Conservation (phyloP, 2,329 filamentous ascomycete species). For the Xylogone sp. region DNA sequence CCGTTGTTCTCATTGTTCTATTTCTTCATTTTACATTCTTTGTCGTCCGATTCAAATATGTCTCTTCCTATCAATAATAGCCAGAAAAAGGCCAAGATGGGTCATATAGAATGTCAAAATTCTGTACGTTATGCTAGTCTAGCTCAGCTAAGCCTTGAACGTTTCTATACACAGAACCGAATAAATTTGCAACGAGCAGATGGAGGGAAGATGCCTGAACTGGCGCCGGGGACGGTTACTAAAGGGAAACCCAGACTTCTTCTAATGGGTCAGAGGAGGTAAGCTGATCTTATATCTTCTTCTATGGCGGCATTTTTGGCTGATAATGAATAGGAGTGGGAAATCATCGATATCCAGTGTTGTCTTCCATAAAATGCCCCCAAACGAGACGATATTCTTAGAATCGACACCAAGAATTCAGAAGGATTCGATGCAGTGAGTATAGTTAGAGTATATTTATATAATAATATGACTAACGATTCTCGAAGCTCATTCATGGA, state of each 20-base stretch:
- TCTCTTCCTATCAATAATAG: slow-evolving; percentile 26
- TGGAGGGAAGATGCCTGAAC: slow-evolving; percentile 41
- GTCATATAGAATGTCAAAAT: slow-evolving; percentile 28
- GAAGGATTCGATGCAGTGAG: slow-evolving; percentile 92
- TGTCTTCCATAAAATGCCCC: slow-evolving; percentile 97
- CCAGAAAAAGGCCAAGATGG: slow-evolving; percentile 22
- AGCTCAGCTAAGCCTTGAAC: slow-evolving; percentile 61
- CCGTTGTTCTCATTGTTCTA: too few relatives aligned
- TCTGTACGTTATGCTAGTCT: slow-evolving; percentile 43
- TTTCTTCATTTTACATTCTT: too few relatives aligned
- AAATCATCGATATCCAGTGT: slow-evolving; percentile 99
- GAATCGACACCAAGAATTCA: slow-evolving; percentile 94
- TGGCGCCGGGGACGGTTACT: slow-evolving; percentile 40
- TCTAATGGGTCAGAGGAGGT: slow-evolving; percentile 95
- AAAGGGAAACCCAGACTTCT: slow-evolving; percentile 78
- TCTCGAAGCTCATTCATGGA: slow-evolving; percentile 88
- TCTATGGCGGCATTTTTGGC: too few relatives aligned
- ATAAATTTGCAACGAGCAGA: slow-evolving; percentile 44
- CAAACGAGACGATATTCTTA: slow-evolving; percentile 91
- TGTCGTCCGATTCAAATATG: slow-evolving; percentile 3
- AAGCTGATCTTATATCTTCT: too few relatives aligned
- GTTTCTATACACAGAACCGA: slow-evolving; percentile 58
- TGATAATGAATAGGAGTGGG: slow-evolving; percentile 65
- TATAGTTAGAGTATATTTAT: slow-evolving; percentile 13
- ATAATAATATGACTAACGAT: slow-evolving; percentile 7